Base-by-base conservation (phyloP, 768 basidiomycete species). In the Trichaptum fuscoviolaceum region DNA sequence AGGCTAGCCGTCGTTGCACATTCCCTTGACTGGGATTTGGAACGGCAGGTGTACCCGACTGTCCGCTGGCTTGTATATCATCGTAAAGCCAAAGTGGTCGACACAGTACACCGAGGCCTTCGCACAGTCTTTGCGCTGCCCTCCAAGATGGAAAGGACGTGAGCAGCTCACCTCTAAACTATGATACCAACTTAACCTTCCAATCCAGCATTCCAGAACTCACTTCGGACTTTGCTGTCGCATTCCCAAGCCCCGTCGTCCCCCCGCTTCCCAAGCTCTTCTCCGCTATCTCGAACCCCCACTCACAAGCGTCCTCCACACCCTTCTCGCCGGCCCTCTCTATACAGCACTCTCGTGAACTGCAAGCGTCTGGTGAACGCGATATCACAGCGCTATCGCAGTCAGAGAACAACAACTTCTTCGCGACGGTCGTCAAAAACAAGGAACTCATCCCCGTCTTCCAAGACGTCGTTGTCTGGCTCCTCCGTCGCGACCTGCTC, bases 61-160 rank as follows among this genome's bases (percentile, higher is more conserved):
- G 96, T 96, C 9, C 86, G 93, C 20, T 95, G 95, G 85, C 82
- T 99, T 34, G 91, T 98, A 34, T 88, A 93, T 67, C 95, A 95
- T 76, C 84, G 93, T 64, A 85, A 93, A 72, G 96, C 94, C 6
- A 93, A 93, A 70, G 80, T 99, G 27, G 89, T 97, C 58, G 95
- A 98, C 68, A 84, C 88, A 20, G 86, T 99, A 35, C 92, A 95
- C 71, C 79, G 77, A 3, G 85, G 88, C 59, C 76, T 98, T 58
- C 90, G 92, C 75, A 95, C 92, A 0, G 84, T 93, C 0, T 97
- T 95, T 71, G 83, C 87, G 4, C 80, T 96, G 57, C 85, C 92
- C 18, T 82, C 87, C 2, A 85, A 82, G 70, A 85, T 92, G 68
- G 79, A 85, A 62, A 67, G 78, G 35, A 80, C 88, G 87, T 90